Conservation (phyloP, 768 basidiomycete species). For the Cantharellus anzutake region DNA sequence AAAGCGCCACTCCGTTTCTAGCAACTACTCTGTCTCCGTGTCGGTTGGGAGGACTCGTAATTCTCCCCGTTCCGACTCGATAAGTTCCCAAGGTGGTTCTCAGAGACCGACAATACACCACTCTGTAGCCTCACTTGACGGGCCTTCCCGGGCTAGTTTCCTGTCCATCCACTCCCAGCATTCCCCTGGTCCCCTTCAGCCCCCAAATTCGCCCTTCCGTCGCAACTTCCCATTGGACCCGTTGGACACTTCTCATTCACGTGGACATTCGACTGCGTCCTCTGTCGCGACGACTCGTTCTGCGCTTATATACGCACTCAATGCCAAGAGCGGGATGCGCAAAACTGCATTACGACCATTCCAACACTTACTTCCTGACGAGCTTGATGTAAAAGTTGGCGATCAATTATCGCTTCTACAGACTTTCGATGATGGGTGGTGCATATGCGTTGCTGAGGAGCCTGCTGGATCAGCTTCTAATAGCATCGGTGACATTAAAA, state of each 20-base stretch:
- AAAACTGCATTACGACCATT: not conserved
- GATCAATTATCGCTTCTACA: not conserved
- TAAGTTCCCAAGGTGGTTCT: not conserved
- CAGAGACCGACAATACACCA: too few relatives aligned
- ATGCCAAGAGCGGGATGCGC: not conserved
- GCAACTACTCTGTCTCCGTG: not conserved
- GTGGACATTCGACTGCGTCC: not conserved
- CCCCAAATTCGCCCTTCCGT: not conserved
- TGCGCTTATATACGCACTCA: not conserved
- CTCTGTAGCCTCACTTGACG: not conserved
- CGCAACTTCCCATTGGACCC: not conserved
- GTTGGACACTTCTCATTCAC: not conserved
- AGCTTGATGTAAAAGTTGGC: not conserved
- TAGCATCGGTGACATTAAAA: not conserved
- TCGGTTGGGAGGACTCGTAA: not conserved
- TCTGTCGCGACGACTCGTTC: not conserved
- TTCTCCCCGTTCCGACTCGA: not conserved
- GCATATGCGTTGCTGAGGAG: not conserved
- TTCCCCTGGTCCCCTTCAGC: not conserved
- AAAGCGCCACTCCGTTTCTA: not conserved
- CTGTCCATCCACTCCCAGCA: not conserved
- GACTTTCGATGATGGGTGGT: not conserved
- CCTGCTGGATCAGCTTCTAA: not conserved
- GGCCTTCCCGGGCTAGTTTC: not conserved
- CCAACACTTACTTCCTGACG: not conserved